Evolutionary conservation across 805 yeast species (phyloP), one percentile per base, ranked within the genome.

Genomic region (Priceomyces carsonii): DNA sequence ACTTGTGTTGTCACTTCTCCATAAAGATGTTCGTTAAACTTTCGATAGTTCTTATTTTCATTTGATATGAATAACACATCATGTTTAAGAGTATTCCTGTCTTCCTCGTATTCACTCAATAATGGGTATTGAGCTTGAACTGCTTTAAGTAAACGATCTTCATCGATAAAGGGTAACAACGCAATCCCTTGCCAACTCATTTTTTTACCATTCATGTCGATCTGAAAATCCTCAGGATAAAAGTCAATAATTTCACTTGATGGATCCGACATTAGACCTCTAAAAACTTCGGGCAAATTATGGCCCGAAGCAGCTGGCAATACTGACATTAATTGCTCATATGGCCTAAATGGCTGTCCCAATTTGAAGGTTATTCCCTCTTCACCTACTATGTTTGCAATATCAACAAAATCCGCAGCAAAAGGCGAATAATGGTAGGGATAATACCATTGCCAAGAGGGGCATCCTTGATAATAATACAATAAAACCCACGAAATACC

Each of bases 401-500:
- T 53, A 30, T 79, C 76, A 2, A 59, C 68, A 51, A 93, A 85
- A 58, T 93, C 99, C 5, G 82, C 75, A 0, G 97, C 98, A 71
- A 93, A 90, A 15, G 99, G 99, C 0, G 99, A 98, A 64, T 93
- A 95, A 55, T 93, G 98, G 57, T 82, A 91, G 0, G 98, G 99
- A 51, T 83, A 93, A 59, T 79, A 93, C 99, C 99, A 93, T 36
- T 82, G 82, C 99, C 99, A 93, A 0, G 98, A 91, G 0, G 96
- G 95, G 63, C 98, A 91, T 2, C 97, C 98, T 61, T 93, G 98
- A 59, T 87, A 91, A 63, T 93, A 93, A 59, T 93, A 93, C 35
- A 87, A 63, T 44, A 93, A 69, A 1, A 83, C 95, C 99, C 99
- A 93, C n/a, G 96, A 80, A 3, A 93, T 85, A 43, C 99, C 99